Evolutionary conservation across 2,329 filamentous ascomycete species (phyloP).

Genomic region (Penicillium freii): DNA sequence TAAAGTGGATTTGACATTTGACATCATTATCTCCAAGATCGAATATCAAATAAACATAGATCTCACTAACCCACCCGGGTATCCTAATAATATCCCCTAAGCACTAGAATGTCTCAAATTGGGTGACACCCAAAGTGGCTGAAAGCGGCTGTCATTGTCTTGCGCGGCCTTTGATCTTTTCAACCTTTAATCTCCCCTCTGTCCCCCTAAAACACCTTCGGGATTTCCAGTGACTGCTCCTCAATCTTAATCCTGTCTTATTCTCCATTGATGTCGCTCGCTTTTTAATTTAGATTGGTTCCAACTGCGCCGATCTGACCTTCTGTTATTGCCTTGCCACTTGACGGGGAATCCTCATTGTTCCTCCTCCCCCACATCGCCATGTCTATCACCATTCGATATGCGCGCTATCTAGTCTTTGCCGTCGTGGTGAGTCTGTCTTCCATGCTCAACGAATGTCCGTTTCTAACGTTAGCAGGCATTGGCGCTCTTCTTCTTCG

Average conservation of each 20-base stretch:
- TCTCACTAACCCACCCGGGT: background rate
- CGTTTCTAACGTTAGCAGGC: constrained; percentile 41
- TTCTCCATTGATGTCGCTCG: constrained; percentile 9
- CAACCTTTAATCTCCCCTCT: constrained; percentile 9
- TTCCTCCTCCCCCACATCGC: constrained; percentile 14
- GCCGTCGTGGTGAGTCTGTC: constrained; percentile 72
- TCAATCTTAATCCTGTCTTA: background rate
- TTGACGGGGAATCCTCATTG: constrained; percentile 4
- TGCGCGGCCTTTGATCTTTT: constrained; percentile 19
- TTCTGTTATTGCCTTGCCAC: constrained; percentile 11
- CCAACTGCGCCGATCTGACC: constrained; percentile 9
- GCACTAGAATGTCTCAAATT: constrained; percentile 13
- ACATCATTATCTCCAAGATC: background rate
- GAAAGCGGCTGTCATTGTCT: constrained; percentile 24
- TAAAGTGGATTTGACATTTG: background rate
- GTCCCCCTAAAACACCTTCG: constrained; percentile 6
- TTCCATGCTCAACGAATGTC: background rate
- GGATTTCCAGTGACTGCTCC: background rate
- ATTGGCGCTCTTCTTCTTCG: constrained; percentile 75
- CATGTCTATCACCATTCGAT: constrained; percentile 31
- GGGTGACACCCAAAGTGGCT: constrained; percentile 22
- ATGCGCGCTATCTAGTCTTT: constrained; percentile 68
- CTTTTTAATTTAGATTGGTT: constrained; percentile 6
- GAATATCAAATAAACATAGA: background rate
- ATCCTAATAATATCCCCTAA: constrained; percentile 8